Conservation (phyloP, 2,329 filamentous ascomycete genomes). For the Aspergillus pseudotamarii region DNA sequence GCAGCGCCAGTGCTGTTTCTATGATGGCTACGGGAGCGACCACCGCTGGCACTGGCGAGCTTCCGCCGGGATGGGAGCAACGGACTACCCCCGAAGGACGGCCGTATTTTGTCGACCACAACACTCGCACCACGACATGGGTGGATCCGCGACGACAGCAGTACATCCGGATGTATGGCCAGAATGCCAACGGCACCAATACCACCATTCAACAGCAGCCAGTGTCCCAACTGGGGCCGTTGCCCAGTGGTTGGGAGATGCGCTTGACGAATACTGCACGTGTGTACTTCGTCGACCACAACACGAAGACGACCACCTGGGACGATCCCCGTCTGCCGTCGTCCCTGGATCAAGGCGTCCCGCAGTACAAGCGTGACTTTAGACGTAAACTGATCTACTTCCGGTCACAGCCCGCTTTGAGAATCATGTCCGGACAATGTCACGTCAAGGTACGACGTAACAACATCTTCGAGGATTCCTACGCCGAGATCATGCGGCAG, state of each 20-base stretch:
- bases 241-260: conserved; percentile 99
- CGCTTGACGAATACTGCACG: conserved; percentile 95
- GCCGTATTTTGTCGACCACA: conserved; percentile 97
- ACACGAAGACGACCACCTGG: conserved; percentile 99
- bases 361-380: conserved; percentile 99
- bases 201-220: conserved; percentile 95
- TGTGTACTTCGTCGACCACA: conserved; percentile 99
- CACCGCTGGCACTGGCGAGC: conserved; percentile 89
- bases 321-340: conserved; percentile 94
- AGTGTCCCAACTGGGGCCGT: conserved; percentile 90
- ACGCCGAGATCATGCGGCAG: conserved; percentile 96
- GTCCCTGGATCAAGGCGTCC: conserved; percentile 95
- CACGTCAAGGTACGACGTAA: conserved; percentile 96
- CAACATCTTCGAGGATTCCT: conserved; percentile 98
- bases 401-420: conserved; percentile 93
- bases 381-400: conserved; percentile 98
- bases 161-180: conserved; percentile 97
- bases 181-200: conserved; percentile 72
- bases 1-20: conserved; percentile 62
- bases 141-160: conserved; percentile 96
- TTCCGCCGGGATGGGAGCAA: conserved; percentile 96
- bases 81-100: conserved; percentile 92
- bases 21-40: conserved; percentile 97
- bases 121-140: conserved; percentile 97
- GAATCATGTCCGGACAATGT: conserved; percentile 93